Percentiles rank a stretch among this genome's conserved stretches.
Evolutionary conservation across 176 grass and related monocot species (phyloP).

Genomic region (Paspalum notatum): DNA sequence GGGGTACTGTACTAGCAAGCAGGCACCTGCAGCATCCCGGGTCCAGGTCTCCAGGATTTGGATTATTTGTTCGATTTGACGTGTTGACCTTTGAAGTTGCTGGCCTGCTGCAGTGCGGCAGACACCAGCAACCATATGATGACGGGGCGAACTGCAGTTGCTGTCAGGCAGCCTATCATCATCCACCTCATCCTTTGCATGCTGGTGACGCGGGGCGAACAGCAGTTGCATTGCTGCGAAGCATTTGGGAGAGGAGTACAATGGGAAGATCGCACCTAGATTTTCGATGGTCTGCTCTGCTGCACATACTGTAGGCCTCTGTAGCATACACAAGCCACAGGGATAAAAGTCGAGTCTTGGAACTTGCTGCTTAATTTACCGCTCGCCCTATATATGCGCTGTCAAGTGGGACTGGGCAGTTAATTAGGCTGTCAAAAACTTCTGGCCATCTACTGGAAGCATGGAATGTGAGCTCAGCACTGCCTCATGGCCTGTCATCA

Average conservation of each 20-base stretch:
- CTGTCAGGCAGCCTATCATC: neutral
- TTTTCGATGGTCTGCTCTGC: too few species aligned
- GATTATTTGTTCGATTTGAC: neutral
- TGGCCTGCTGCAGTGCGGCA: neutral
- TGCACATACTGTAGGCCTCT: too few species aligned
- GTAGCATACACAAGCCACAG: too few species aligned
- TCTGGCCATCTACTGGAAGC: neutral
- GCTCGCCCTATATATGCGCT: too few species aligned
- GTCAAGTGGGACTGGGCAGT: neutral
- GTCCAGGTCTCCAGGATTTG: neutral
- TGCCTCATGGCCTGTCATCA: neutral
- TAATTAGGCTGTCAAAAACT: neutral
- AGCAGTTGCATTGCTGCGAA: too few species aligned
- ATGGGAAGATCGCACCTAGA: too few species aligned
- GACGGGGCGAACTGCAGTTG: neutral
- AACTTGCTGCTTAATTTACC: too few species aligned
- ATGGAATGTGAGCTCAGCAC: constrained; percentile 15
- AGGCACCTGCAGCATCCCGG: too few species aligned
- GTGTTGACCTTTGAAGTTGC: neutral
- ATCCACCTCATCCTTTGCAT: neutral
- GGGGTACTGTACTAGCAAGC: too few species aligned
- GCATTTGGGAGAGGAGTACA: too few species aligned
- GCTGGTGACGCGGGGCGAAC: too few species aligned
- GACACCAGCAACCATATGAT: neutral
- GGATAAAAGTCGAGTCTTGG: neutral